A percentile compares a stretch with the other conserved stretches of the same genome.
Evolutionary conservation across 139 green algal species (phyloP).

Genomic region (Bryopsis sp.): DNA sequence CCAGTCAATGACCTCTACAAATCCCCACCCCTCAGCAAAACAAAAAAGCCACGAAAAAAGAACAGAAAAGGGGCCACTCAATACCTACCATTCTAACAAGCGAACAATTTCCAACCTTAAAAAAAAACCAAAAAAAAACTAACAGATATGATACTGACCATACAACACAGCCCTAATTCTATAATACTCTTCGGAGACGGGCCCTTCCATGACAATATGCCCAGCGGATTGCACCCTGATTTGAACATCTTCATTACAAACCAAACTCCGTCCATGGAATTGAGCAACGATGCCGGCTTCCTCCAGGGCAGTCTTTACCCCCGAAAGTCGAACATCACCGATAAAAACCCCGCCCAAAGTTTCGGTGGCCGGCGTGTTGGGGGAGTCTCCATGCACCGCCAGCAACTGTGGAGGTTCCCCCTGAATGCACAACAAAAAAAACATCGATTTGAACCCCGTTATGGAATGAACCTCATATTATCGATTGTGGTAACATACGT

Average conservation of each 20-base stretch:
- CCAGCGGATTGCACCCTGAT: constrained; percentile 25
- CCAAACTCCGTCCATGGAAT: constrained; percentile 33
- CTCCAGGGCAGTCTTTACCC: constrained; percentile 45
- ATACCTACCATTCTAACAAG: no score
- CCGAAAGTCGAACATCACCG: constrained; percentile 26
- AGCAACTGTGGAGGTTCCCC: not conserved
- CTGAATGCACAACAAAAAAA: not conserved
- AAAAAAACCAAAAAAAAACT: no score
- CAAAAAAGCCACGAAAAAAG: no score
- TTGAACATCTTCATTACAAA: constrained; percentile 37
- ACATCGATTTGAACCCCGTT: not conserved
- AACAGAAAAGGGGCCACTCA: no score
- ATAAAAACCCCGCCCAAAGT: constrained; percentile 29
- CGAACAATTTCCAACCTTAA: no score
- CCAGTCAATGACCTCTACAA: no score
- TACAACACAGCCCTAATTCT: constrained; percentile 51
- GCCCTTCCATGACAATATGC: constrained; percentile 46
- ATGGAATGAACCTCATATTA: not conserved
- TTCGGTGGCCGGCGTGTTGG: constrained; percentile 11
- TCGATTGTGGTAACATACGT: not conserved
- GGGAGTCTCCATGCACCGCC: not conserved
- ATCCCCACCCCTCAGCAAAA: no score
- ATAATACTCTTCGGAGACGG: constrained; percentile 52
- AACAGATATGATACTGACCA: no score
- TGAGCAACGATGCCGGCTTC: constrained; percentile 34